phyloP scores from a whole-genome alignment of 495 filamentous ascomycete species.

The Aspergillus conjunctus region DNA sequence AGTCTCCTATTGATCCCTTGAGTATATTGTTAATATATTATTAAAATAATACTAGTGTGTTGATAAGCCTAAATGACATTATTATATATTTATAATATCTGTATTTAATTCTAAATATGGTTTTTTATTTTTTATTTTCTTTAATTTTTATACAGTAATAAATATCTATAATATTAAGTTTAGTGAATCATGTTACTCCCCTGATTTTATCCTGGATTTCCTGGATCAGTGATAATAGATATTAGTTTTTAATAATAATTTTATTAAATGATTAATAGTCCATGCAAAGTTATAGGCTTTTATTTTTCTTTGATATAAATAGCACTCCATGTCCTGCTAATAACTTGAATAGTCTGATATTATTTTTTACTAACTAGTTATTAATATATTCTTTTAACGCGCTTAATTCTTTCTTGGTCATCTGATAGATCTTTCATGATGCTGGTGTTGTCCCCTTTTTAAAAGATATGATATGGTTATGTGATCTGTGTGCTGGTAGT shows the following conservation, averaged over 20 bases:
- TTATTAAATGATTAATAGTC: background rate
- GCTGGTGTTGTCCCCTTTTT: background rate
- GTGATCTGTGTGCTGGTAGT: background rate
- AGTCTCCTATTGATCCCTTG: background rate
- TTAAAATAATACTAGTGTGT: background rate
- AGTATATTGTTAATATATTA: background rate
- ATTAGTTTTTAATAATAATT: background rate
- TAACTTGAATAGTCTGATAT: background rate
- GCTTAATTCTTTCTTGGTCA: background rate
- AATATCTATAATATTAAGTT: no score
- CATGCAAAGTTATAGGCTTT: background rate
- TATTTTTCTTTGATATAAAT: background rate
- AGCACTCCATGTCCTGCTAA: background rate
- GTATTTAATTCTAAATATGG: background rate
- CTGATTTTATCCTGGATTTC: background rate
- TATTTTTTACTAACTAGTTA: background rate
- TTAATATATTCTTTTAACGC: constrained; percentile 1
- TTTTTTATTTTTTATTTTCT: background rate
- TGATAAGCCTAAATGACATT: background rate
- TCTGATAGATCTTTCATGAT: background rate
- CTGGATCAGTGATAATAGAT: background rate
- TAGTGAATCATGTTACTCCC: background rate
- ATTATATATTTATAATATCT: background rate
- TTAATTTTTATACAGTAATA: background rate
- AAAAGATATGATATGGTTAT: background rate